A percentile compares a stretch with the other conserved stretches of the same genome.
These are phyloP conservation scores for Phytophthora tubulina DNA, from an alignment of 352 stramenopile species.

Conservation along the genomic window DNA sequence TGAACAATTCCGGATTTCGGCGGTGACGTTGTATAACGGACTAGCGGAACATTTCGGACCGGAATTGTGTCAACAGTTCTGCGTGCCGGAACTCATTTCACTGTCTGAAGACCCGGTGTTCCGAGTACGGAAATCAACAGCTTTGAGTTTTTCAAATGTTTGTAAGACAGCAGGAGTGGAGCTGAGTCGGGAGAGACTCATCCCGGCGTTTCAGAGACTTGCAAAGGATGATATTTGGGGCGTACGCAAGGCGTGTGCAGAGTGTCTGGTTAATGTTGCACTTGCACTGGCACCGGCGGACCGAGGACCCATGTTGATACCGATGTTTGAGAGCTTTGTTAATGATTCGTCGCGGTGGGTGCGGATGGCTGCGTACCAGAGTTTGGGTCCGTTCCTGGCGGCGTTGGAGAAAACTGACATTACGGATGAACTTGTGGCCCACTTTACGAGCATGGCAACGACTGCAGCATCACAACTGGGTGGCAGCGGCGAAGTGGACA, in stretches of 20 bases:
- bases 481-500: conserved; percentile 84
- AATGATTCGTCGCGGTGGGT: conserved; percentile 94
- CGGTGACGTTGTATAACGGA: conserved; percentile 93
- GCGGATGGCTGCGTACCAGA: conserved; percentile 95
- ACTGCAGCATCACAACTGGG: conserved; percentile 64
- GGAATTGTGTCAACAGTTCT: conserved; percentile 94
- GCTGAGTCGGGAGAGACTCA: conserved; percentile 84
- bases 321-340: conserved; percentile 91
- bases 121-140: conserved; percentile 92
- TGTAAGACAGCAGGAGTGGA: conserved; percentile 82
- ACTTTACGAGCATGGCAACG: conserved; percentile 90
- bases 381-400: conserved; percentile 74
- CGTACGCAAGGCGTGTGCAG: conserved; percentile 93
- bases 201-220: conserved; percentile 92
- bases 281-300: conserved; percentile 81
- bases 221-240: conserved; percentile 95
- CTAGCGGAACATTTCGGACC: conserved; percentile 87
- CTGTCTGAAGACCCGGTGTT: conserved; percentile 94
- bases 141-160: conserved; percentile 92
- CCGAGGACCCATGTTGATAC: conserved; percentile 85
- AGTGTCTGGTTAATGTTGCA: conserved; percentile 91
- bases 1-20: conserved; percentile 95
- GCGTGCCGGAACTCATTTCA: conserved; percentile 93
- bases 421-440: conserved; percentile 75
- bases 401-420: conserved; percentile 90